These are phyloP conservation scores for Stagonosporopsis rhizophila DNA, from an alignment of 2,329 filamentous ascomycete genomes.

Conservation along the genomic window DNA sequence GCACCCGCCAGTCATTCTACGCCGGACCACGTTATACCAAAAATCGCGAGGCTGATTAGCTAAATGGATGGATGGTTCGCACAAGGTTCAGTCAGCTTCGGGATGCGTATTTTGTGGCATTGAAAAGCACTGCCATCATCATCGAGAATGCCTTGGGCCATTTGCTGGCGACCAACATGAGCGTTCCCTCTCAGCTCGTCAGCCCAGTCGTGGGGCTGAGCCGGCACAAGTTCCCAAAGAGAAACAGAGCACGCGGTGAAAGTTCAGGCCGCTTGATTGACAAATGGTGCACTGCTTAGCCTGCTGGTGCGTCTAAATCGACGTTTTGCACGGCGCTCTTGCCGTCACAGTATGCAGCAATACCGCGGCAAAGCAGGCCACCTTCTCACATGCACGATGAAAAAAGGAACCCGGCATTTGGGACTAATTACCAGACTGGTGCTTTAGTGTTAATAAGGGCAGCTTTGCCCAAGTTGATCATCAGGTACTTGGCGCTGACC, in stretches of 20 bases:
- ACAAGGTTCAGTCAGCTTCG: constrained; percentile 4
- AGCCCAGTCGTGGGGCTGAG: constrained; percentile 5
- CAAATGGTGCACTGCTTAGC: not conserved
- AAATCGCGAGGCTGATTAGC: constrained; percentile 44
- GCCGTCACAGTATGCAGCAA: not conserved
- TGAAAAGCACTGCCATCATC: constrained; percentile 3
- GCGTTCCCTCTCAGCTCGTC: constrained; percentile 3
- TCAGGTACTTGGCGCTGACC: constrained; percentile 7
- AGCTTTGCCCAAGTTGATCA: constrained; percentile 4
- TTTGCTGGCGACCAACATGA: constrained; percentile 1
- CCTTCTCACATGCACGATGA: not conserved
- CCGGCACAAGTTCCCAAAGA: not conserved
- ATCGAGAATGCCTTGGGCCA: constrained; percentile 16
- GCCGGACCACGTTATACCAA: constrained; percentile 8
- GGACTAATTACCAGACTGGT: constrained; percentile 9
- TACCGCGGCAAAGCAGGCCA: constrained; percentile 12
- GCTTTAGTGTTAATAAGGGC: constrained; percentile 5
- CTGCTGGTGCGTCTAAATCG: constrained; percentile 3
- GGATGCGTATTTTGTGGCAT: not conserved
- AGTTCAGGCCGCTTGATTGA: constrained; percentile 8
- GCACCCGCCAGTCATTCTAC: constrained; percentile 39
- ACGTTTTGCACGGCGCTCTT: not conserved
- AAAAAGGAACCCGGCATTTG: constrained; percentile 1
- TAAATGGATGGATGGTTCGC: constrained; percentile 14
- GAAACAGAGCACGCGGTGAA: not conserved